Percentiles rank a stretch among this genome's conserved stretches.
phyloP scores from a whole-genome alignment of 805 yeast genomes.

The Wickerhamiella alocasiicola region DNA sequence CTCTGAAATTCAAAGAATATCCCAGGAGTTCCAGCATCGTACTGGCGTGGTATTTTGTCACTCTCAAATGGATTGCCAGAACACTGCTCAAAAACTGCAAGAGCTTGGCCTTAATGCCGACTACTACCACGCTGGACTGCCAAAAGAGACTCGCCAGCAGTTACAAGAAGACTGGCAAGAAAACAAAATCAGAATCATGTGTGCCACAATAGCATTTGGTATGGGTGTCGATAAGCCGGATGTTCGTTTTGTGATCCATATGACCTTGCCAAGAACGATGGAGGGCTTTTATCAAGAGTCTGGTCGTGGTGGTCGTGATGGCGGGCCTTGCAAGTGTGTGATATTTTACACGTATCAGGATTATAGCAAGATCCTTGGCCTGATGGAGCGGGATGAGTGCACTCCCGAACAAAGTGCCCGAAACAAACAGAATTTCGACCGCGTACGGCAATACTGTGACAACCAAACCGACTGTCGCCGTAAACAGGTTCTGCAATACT shows the following conservation, averaged over 20 bases:
- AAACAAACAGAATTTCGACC: slow-evolving; percentile 62
- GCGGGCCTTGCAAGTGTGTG: slow-evolving; percentile 66
- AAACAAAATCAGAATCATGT: slow-evolving; percentile 59
- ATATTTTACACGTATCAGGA: slow-evolving; percentile 73
- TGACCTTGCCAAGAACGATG: slow-evolving; percentile 74
- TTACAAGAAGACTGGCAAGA: slow-evolving; percentile 81
- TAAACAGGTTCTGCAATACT: slow-evolving; percentile 76
- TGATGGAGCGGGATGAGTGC: slow-evolving; percentile 39
- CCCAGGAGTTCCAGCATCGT: slow-evolving; percentile 36
- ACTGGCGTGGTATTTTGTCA: slow-evolving; percentile 92
- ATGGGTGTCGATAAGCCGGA: slow-evolving; percentile 98
- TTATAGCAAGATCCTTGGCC: slow-evolving; percentile 58
- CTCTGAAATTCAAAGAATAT: slow-evolving; percentile 15
- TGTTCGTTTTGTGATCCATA: slow-evolving; percentile 82
- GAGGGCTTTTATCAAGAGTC: slow-evolving; percentile 98
- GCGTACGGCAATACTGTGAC: slow-evolving; percentile 85
- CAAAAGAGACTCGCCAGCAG: slow-evolving; percentile 51
- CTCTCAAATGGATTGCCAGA: slow-evolving; percentile 80
- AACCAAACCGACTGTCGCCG: slow-evolving; percentile 84
- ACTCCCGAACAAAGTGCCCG: slow-evolving; percentile 48
- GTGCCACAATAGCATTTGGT: slow-evolving; percentile 97
- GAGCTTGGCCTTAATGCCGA: slow-evolving; percentile 51
- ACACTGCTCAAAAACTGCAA: slow-evolving; percentile 48
- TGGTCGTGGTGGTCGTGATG: slow-evolving; percentile 98
- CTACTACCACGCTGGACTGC: slow-evolving; percentile 93